Evolutionary conservation across 257 asterid species (phyloP).

Genomic region (Mentha longifolia): DNA sequence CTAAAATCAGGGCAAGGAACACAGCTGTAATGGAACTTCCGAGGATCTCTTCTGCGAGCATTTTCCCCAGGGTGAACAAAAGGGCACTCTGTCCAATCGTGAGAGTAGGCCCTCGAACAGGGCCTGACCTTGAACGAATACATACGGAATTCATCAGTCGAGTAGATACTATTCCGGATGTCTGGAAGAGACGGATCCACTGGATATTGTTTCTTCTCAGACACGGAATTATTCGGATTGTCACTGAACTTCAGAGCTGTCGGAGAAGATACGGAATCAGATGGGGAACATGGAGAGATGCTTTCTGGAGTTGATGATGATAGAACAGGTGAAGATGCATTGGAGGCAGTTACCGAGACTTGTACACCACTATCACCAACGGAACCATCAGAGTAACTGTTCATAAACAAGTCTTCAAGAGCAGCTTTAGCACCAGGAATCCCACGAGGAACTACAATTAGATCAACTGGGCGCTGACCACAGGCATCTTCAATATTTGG

Average conservation of each 20-base stretch:
- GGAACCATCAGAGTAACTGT: slow-evolving; percentile 62
- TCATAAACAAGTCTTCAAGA: slow-evolving; percentile 67
- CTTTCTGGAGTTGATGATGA: slow-evolving; percentile 71
- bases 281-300: slow-evolving; percentile 74
- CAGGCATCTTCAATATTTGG: slow-evolving; percentile 71
- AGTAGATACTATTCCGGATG: slow-evolving; percentile 76
- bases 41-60: slow-evolving; percentile 93
- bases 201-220: slow-evolving; percentile 86
- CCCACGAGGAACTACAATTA: slow-evolving; percentile 65
- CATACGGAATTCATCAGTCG: slow-evolving; percentile 95
- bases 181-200: slow-evolving; percentile 94
- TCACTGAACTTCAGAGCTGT: slow-evolving; percentile 47
- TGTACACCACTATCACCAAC: slow-evolving; percentile 51
- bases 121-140: slow-evolving; percentile 91
- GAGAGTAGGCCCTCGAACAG: slow-evolving; percentile 97
- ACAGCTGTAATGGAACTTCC: slow-evolving; percentile 92
- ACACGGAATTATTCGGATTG: slow-evolving; percentile 42
- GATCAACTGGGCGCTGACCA: slow-evolving; percentile 71
- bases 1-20: slow-evolving; percentile 99
- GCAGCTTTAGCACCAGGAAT: slow-evolving; percentile 51
- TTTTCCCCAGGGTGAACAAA: slow-evolving; percentile 98
- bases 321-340: slow-evolving; percentile 64
- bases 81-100: slow-evolving; percentile 99
- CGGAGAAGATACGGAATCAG: slow-evolving; percentile 56
- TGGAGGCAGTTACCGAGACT: slow-evolving; percentile 48